Conservation (phyloP, 2,329 filamentous ascomycete species). For the Neofusicoccum parvum region DNA sequence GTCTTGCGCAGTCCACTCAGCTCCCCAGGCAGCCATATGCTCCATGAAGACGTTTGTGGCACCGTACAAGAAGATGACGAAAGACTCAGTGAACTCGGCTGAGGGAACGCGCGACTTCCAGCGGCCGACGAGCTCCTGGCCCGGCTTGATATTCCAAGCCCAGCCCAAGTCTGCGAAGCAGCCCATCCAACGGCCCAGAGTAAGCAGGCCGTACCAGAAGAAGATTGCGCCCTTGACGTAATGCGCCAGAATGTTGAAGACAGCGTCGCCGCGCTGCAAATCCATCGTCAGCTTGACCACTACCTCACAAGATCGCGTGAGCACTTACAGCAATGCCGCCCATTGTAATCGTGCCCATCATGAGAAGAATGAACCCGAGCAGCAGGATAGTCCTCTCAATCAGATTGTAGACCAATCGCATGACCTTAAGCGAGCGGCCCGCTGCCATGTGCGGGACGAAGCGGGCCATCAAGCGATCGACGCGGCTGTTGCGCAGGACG, state of each 20-base stretch:
- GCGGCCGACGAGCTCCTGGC: conserved; percentile 57
- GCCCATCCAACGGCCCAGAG: conserved; percentile 85
- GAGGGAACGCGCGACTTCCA: conserved; percentile 68
- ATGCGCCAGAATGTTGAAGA: conserved; percentile 88
- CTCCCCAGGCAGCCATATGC: conserved; percentile 74
- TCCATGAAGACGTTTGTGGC: conserved; percentile 90
- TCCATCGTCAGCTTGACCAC: conserved; percentile 20
- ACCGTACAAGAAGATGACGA: conserved; percentile 88
- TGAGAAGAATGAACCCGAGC: conserved; percentile 73
- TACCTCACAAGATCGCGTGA: background rate
- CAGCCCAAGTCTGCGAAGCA: conserved; percentile 89
- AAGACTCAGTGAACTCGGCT: conserved; percentile 87
- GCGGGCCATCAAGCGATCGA: conserved; percentile 56
- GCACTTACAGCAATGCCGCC: conserved; percentile 80
- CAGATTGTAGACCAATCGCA: conserved; percentile 64
- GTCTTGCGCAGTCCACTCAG: conserved; percentile 74
- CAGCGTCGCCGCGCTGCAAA: conserved; percentile 61
- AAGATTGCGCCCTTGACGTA: conserved; percentile 95
- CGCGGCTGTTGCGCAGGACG: conserved; percentile 50
- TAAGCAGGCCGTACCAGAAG: conserved; percentile 88
- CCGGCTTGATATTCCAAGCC: conserved; percentile 88
- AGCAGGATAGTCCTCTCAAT: conserved; percentile 78
- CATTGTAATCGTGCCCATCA: conserved; percentile 74
- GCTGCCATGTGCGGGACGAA: conserved; percentile 59
- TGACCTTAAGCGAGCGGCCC: conserved; percentile 57